phyloP scores from a whole-genome alignment of 1,284 basidiomycete genomes.

The Sphaerobolus stellatus region DNA sequence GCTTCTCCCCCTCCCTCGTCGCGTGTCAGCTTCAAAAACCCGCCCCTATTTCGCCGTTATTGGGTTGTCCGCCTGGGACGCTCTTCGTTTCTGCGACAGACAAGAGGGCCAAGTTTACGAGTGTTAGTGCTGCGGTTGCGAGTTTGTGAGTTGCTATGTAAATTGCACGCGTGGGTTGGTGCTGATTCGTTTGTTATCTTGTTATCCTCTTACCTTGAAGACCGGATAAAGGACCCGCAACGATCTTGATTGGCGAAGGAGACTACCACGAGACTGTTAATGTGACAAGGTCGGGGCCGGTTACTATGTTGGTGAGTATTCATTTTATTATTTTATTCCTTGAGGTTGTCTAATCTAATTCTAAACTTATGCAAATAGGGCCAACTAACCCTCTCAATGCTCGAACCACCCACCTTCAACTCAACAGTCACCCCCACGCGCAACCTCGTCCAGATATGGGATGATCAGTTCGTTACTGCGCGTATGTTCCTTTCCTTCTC shows the following conservation, averaged over 20 bases:
- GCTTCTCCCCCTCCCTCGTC: conserved; percentile 47
- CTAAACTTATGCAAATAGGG: conserved; percentile 40
- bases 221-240: conserved; percentile 36
- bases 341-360: too few species aligned
- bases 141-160: conserved; percentile 50
- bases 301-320: conserved; percentile 50
- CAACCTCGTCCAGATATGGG: conserved; percentile 58
- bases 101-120: conserved; percentile 43
- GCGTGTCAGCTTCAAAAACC: conserved; percentile 54
- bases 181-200: not conserved
- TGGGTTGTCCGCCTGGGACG: conserved; percentile 54
- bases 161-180: too few species aligned
- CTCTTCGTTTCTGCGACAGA: conserved; percentile 57
- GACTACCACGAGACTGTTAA: conserved; percentile 62
- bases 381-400: conserved; percentile 43
- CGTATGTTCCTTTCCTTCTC: not conserved
- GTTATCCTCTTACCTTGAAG: conserved; percentile 27
- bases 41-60: conserved; percentile 38
- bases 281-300: conserved; percentile 51
- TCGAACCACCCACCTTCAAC: conserved; percentile 32
- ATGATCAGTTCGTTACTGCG: conserved; percentile 38
- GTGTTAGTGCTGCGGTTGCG: conserved; percentile 51
- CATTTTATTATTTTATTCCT: too few species aligned
- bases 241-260: conserved; percentile 61
- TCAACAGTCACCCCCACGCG: conserved; percentile 30